A percentile compares a stretch with the other conserved stretches of the same genome.
phyloP scores from a whole-genome alignment of 1,139 yeast genomes.

The Kodamaea fungicola region DNA sequence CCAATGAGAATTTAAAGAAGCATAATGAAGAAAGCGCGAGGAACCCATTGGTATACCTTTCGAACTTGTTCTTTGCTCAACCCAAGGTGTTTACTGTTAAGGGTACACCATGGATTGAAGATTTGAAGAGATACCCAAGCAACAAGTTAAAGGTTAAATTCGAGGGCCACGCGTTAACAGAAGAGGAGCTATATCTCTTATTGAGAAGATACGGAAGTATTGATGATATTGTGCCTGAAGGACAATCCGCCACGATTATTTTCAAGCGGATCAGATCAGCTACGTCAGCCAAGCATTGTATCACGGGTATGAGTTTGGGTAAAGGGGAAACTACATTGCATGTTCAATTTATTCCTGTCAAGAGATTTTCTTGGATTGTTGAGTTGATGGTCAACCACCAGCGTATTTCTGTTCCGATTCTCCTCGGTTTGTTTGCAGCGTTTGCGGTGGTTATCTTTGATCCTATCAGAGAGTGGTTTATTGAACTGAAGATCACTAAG shows the following conservation, averaged over 20 bases:
- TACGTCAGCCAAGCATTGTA: conserved; percentile 85
- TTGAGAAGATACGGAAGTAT: conserved; percentile 87
- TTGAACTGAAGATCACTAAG: conserved; percentile 68
- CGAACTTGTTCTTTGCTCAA: conserved; percentile 20
- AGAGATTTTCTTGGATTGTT: conserved; percentile 49
- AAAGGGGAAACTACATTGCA: conserved; percentile 59
- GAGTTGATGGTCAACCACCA: conserved; percentile 72
- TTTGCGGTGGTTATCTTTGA: conserved; percentile 84
- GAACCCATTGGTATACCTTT: conserved; percentile 23
- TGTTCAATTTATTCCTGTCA: conserved; percentile 62
- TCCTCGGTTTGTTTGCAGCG: conserved; percentile 54
- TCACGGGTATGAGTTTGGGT: conserved; percentile 67
- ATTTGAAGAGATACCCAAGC: conserved; percentile 73
- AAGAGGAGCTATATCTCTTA: conserved; percentile 78
- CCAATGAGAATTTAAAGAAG: conserved; percentile 46
- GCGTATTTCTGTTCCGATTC: conserved; percentile 66
- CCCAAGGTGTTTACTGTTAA: conserved; percentile 67
- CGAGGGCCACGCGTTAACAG: conserved; percentile 72
- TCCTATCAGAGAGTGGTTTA: conserved; percentile 82
- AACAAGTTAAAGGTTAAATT: conserved; percentile 59
- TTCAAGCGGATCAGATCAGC: conserved; percentile 65
- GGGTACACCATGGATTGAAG: conserved; percentile 97
- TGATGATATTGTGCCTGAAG: conserved; percentile 61
- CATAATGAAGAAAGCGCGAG: conserved; percentile 25
- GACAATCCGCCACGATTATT: conserved; percentile 50